Evolutionary conservation across 768 basidiomycete species (phyloP).

Genomic region (Lactarius quietus): DNA sequence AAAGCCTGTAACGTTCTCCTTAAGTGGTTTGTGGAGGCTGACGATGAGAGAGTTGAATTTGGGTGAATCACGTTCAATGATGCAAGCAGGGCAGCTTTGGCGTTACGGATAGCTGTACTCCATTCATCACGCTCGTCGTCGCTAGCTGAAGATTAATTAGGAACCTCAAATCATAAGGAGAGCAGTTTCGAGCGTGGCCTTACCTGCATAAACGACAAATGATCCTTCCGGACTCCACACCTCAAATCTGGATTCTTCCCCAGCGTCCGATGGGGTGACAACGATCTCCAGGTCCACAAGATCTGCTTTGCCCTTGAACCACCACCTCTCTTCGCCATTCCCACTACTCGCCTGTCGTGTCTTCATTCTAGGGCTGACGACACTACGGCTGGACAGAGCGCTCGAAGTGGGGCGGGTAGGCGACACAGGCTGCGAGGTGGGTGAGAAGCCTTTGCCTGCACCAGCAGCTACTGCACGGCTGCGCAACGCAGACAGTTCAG

Average conservation of each 20-base stretch:
- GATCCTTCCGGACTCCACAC: slow-evolving; percentile 73
- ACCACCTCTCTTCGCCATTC: slow-evolving; percentile 60
- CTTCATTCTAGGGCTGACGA: slow-evolving; percentile 31
- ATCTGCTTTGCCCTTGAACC: slow-evolving; percentile 63
- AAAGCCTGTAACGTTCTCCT: slow-evolving; percentile 70
- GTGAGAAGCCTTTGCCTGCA: not conserved
- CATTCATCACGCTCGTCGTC: slow-evolving; percentile 61
- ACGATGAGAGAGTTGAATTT: slow-evolving; percentile 78
- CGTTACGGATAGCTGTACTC: slow-evolving; percentile 61
- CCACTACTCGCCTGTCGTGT: slow-evolving; percentile 34
- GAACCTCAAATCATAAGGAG: not conserved
- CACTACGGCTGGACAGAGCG: slow-evolving; percentile 24
- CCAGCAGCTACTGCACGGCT: slow-evolving; percentile 19
- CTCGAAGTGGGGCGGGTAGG: not conserved
- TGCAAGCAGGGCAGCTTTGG: slow-evolving; percentile 67
- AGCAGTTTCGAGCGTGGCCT: slow-evolving; percentile 21
- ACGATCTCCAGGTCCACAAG: slow-evolving; percentile 78
- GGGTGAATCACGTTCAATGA: slow-evolving; percentile 69
- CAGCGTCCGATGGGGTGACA: slow-evolving; percentile 44
- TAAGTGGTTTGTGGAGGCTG: slow-evolving; percentile 69
- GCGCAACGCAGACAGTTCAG: slow-evolving; percentile 41
- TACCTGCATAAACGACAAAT: slow-evolving; percentile 71
- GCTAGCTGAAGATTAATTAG: slow-evolving; percentile 37
- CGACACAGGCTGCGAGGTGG: slow-evolving; percentile 9
- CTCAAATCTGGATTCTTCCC: slow-evolving; percentile 61